Conservation (phyloP, 768 basidiomycete genomes). For the Phlegmacium glaucopus region DNA sequence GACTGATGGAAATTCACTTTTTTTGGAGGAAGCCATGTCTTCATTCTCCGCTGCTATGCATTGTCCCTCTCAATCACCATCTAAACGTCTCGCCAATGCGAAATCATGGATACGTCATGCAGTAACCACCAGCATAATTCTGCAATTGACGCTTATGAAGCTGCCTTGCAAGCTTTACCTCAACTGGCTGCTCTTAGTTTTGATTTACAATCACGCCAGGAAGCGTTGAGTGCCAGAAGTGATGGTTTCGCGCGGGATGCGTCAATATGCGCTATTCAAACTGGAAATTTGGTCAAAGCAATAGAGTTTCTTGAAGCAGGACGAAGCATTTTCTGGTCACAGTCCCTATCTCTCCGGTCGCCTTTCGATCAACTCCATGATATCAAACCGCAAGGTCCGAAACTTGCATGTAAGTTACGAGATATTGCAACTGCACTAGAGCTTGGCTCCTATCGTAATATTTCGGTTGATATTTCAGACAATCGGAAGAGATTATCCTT, state of each 20-base stretch:
- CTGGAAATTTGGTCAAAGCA: slow-evolving; percentile 10
- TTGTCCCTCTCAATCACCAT: background rate
- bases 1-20: background rate
- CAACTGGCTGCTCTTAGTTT: too few species aligned
- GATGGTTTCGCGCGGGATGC: too few species aligned
- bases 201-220: too few species aligned
- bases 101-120: slow-evolving; percentile 6
- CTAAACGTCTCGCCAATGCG: slow-evolving; percentile 1
- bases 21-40: slow-evolving; percentile 3
- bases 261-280: too few species aligned
- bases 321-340: slow-evolving; percentile 12
- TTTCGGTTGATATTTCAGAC: too few species aligned
- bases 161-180: background rate
- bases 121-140: slow-evolving; percentile 3
- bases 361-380: slow-evolving; percentile 8
- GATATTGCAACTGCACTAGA: slow-evolving; percentile 4
- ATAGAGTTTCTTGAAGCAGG: slow-evolving; percentile 11
- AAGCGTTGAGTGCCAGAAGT: too few species aligned
- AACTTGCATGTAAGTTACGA: slow-evolving; percentile 3
- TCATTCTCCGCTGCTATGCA: slow-evolving; percentile 3
- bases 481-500: too few species aligned
- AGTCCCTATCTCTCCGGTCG: slow-evolving; percentile 7
- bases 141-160: slow-evolving; percentile 7
- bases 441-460: too few species aligned
- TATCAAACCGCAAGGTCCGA: slow-evolving; percentile 5